Percentiles rank a stretch among this genome's conserved stretches.
Conservation (phyloP, 2,329 filamentous ascomycete species). For the Tolypocladium capitatum region DNA sequence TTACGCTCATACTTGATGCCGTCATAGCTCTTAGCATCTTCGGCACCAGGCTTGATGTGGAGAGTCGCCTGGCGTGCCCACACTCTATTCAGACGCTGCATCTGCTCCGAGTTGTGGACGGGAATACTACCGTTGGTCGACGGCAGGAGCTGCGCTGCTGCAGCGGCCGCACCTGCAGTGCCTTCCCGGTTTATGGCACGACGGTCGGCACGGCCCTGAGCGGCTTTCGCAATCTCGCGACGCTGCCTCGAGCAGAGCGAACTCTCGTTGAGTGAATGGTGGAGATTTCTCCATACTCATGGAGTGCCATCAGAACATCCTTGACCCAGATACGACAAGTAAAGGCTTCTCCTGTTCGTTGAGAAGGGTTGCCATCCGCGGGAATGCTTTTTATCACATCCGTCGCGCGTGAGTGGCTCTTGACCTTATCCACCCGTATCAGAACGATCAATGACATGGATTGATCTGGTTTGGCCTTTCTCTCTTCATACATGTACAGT, state of each 20-base stretch:
- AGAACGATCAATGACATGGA: neutral
- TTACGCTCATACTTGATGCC: constrained; percentile 52
- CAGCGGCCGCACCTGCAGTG: constrained; percentile 15
- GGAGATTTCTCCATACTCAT: constrained; percentile 1
- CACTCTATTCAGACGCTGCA: constrained; percentile 39
- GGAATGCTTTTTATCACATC: neutral
- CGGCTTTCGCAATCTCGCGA: constrained; percentile 38
- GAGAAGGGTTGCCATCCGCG: neutral
- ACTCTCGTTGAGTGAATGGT: constrained; percentile 13
- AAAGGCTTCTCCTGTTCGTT: neutral
- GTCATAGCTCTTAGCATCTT: constrained; percentile 44
- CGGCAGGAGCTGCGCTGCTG: constrained; percentile 1
- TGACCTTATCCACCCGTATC: neutral
- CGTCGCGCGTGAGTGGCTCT: neutral
- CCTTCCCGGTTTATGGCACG: constrained; percentile 29
- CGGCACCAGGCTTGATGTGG: constrained; percentile 26
- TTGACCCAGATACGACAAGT: neutral
- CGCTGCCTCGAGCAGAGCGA: constrained; percentile 6
- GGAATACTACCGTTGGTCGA: constrained; percentile 15
- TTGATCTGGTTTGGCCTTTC: neutral
- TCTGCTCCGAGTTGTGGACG: constrained; percentile 35
- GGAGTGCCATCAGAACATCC: neutral
- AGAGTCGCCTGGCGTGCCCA: constrained; percentile 41
- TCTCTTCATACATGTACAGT: neutral
- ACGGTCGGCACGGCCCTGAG: constrained; percentile 35